Evolutionary conservation across 129 eudicot genomes (phyloP).

Genomic region (Tagetes erecta): DNA sequence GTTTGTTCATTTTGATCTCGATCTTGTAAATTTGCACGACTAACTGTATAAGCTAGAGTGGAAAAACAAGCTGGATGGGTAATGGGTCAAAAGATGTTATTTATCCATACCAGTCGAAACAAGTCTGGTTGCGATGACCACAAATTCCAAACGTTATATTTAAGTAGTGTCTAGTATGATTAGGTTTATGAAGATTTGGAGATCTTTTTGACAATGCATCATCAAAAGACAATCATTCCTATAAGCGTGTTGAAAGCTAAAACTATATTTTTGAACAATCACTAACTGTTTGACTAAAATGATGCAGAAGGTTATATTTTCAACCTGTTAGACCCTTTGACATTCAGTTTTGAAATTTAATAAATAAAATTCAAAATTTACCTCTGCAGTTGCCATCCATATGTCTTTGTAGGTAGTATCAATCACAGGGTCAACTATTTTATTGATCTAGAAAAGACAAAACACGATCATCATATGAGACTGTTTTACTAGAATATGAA

Average conservation of each 20-base stretch:
- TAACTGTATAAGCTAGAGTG: background rate
- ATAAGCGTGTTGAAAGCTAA: background rate
- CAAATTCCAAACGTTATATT: background rate
- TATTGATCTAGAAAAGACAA: conserved; percentile 49
- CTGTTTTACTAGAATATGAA: background rate
- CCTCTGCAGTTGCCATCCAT: conserved; percentile 99
- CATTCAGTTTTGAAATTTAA: background rate
- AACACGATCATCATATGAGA: background rate
- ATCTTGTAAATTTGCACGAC: background rate
- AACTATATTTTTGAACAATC: background rate
- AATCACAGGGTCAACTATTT: conserved; percentile 77
- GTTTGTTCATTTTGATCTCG: background rate
- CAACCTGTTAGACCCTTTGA: background rate
- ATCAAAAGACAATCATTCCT: too few relatives aligned
- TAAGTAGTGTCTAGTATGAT: background rate
- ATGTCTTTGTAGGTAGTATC: conserved; percentile 92
- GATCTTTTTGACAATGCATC: too few relatives aligned
- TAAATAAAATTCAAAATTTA: conserved; percentile 20
- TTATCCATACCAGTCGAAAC: background rate
- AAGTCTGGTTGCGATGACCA: background rate
- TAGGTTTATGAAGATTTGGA: background rate
- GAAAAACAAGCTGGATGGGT: background rate
- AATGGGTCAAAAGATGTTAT: background rate
- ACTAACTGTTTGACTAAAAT: background rate
- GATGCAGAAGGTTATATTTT: background rate